A percentile compares a stretch with the other conserved stretches of the same genome.
phyloP scores from a whole-genome alignment of 208 protist genomes.

The Leishmania tarentolae region DNA sequence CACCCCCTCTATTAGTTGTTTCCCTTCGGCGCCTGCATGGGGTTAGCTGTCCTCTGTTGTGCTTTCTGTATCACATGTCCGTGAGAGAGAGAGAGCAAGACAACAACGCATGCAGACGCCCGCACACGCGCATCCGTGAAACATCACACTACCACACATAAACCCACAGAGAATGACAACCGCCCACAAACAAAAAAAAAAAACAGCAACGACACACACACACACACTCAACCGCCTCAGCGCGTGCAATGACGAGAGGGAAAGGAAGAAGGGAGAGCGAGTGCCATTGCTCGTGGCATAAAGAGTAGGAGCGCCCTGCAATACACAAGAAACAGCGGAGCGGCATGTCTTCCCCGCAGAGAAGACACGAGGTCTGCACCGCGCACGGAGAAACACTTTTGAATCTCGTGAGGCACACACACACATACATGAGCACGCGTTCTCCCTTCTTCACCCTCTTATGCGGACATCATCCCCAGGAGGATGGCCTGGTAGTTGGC shows the following conservation, averaged over 20 bases:
- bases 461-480: conserved; percentile 36
- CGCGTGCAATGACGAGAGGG: not conserved
- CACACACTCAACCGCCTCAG: not conserved
- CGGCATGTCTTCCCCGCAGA: not conserved
- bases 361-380: not conserved
- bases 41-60: not conserved
- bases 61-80: not conserved
- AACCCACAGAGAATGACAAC: not conserved
- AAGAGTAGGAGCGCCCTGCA: not conserved
- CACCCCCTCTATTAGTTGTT: not conserved
- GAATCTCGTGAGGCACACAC: not conserved
- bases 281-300: not conserved
- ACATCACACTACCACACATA: not conserved
- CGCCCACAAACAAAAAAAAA: no score
- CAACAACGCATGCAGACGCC: not conserved
- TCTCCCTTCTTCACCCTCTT: not conserved
- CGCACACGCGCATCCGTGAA: not conserved
- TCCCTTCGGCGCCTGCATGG: not conserved
- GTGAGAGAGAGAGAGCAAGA: not conserved
- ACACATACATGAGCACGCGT: not conserved
- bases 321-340: not conserved
- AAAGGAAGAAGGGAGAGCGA: not conserved
- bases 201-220: no score
- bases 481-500: conserved; percentile 56
- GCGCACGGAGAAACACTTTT: not conserved